A percentile compares a stretch with the other conserved stretches of the same genome.
Evolutionary conservation across 2,329 filamentous ascomycete species (phyloP).

Genomic region (Pseudogymnoascus sp.): DNA sequence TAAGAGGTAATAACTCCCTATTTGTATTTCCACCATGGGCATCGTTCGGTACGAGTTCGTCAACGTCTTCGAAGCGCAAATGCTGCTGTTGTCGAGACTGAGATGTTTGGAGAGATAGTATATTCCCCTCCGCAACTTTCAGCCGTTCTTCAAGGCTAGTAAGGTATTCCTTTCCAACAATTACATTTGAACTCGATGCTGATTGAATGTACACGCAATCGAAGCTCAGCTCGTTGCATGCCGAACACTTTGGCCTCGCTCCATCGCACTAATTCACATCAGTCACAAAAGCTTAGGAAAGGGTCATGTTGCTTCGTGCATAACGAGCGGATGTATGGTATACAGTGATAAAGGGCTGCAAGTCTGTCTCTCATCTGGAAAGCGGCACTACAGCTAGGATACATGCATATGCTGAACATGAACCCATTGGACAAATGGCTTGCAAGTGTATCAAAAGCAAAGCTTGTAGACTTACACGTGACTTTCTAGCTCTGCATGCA

Average conservation of each 20-base stretch:
- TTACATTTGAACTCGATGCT: slow-evolving; percentile 30
- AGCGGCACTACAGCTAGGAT: background rate
- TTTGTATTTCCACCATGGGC: slow-evolving; percentile 12
- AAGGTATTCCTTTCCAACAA: slow-evolving; percentile 34
- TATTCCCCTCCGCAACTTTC: slow-evolving; percentile 23
- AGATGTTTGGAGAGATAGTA: slow-evolving; percentile 24
- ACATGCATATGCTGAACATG: background rate
- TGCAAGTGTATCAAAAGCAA: background rate
- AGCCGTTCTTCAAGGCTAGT: slow-evolving; percentile 23
- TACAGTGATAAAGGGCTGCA: too few species aligned
- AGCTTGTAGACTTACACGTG: slow-evolving; percentile 20
- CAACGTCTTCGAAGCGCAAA: slow-evolving; percentile 29
- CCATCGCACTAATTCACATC: slow-evolving; percentile 34
- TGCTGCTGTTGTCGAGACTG: slow-evolving; percentile 28
- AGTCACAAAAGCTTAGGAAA: slow-evolving; percentile 3
- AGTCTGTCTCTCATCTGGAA: too few species aligned
- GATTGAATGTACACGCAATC: slow-evolving; percentile 37
- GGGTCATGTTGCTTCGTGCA: background rate
- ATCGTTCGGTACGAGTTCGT: slow-evolving; percentile 32
- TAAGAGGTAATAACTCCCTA: background rate
- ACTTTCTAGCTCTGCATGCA: slow-evolving; percentile 32
- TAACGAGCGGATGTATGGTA: background rate
- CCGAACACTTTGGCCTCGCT: slow-evolving; percentile 34
- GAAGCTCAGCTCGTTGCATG: slow-evolving; percentile 34
- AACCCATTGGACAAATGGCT: background rate